phyloP scores from a whole-genome alignment of 352 stramenopile species.

The Phytophthora aleatoria region DNA sequence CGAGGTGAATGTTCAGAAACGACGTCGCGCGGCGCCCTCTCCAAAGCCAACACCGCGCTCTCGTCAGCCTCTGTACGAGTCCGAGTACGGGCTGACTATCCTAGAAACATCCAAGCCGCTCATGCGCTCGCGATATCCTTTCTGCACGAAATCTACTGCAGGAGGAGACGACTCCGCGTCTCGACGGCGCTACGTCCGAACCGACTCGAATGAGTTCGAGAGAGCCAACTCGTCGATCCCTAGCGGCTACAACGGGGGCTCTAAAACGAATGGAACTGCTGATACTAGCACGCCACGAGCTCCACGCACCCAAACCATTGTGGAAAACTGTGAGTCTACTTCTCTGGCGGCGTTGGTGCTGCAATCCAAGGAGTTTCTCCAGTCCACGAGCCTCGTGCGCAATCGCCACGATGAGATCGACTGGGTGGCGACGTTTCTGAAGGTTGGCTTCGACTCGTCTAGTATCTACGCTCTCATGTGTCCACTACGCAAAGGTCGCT shows the following conservation, averaged over 20 bases:
- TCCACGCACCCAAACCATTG: background rate
- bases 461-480: slow-evolving; percentile 84
- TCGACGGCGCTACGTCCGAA: slow-evolving; percentile 14
- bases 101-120: slow-evolving; percentile 26
- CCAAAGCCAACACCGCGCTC: background rate
- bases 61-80: slow-evolving; percentile 17
- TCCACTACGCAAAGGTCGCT: slow-evolving; percentile 71
- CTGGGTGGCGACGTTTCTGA: slow-evolving; percentile 78
- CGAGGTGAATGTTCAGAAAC: slow-evolving; percentile 11
- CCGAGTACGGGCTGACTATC: slow-evolving; percentile 15
- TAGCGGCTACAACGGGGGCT: background rate
- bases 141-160: background rate
- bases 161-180: background rate
- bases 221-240: background rate
- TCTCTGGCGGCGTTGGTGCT: slow-evolving; percentile 59
- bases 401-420: slow-evolving; percentile 82
- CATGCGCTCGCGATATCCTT: slow-evolving; percentile 1
- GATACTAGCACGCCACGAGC: background rate
- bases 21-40: slow-evolving; percentile 15
- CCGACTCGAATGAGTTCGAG: background rate
- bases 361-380: slow-evolving; percentile 73
- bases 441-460: slow-evolving; percentile 68
- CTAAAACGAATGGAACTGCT: background rate
- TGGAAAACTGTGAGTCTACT: slow-evolving; percentile 35
- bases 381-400: slow-evolving; percentile 61